phyloP scores from a whole-genome alignment of 2,329 filamentous ascomycete species.

The Penicillium sp. region DNA sequence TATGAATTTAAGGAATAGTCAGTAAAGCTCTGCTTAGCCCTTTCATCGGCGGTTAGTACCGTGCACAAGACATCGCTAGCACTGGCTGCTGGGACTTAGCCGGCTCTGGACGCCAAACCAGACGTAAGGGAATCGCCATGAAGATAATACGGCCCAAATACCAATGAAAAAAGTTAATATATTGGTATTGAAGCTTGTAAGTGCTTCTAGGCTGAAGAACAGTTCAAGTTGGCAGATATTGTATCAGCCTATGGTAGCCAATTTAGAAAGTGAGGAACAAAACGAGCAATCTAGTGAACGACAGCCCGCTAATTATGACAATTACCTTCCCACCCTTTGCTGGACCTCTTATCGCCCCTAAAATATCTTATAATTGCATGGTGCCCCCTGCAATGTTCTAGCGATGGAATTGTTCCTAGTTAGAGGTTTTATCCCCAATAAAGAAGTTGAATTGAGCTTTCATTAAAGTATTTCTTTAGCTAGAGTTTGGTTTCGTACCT shows the following conservation, averaged over 20 bases:
- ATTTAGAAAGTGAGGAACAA: not conserved
- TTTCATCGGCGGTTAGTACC: too few relatives aligned
- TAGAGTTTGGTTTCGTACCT: constrained; percentile 1
- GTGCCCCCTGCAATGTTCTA: not conserved
- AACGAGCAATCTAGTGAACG: not conserved
- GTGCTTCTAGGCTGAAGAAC: too few relatives aligned
- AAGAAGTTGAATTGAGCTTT: constrained; percentile 1
- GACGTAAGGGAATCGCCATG: too few relatives aligned
- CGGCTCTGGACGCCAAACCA: too few relatives aligned
- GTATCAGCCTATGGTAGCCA: not conserved
- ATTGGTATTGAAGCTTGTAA: too few relatives aligned
- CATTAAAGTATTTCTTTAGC: constrained; percentile 1
- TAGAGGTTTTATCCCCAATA: not conserved
- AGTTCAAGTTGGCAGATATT: too few relatives aligned
- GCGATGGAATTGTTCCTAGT: constrained; percentile 4
- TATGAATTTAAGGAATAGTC: too few relatives aligned
- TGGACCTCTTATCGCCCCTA: not conserved
- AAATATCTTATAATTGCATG: not conserved
- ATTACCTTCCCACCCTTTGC: constrained; percentile 2
- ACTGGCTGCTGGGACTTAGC: too few relatives aligned
- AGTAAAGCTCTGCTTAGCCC: too few relatives aligned
- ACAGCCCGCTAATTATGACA: not conserved
- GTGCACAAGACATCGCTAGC: too few relatives aligned
- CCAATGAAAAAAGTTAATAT: too few relatives aligned
- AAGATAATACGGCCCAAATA: too few relatives aligned